These are phyloP conservation scores for Suillus luteus DNA, from an alignment of 768 basidiomycete species.

Conservation along the genomic window DNA sequence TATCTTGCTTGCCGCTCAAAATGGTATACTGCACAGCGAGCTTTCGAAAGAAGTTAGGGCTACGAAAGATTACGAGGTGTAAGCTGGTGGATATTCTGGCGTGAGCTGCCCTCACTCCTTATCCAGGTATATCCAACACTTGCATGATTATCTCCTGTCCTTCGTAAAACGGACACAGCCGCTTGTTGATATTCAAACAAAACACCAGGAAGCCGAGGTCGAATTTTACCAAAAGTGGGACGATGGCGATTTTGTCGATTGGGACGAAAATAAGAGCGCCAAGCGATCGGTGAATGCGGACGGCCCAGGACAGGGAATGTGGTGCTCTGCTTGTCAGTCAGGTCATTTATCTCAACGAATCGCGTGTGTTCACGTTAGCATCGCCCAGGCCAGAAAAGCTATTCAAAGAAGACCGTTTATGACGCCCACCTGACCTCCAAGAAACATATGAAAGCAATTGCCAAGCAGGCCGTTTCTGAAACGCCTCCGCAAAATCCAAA, in stretches of 20 bases:
- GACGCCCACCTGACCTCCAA: constrained; percentile 95
- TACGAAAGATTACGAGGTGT: constrained; percentile 81
- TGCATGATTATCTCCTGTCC: constrained; percentile 83
- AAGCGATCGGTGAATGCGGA: constrained; percentile 43
- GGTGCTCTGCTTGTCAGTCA: constrained; percentile 90
- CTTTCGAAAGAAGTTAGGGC: constrained; percentile 66
- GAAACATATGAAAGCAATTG: constrained; percentile 91
- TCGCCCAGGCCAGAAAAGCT: constrained; percentile 82
- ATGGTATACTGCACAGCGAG: constrained; percentile 63
- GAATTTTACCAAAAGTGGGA: constrained; percentile 87
- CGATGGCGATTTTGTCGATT: constrained; percentile 67
- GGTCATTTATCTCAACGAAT: constrained; percentile 11
- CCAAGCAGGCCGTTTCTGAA: constrained; percentile 59
- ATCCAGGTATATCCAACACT: constrained; percentile 75
- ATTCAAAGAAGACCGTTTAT: constrained; percentile 97
- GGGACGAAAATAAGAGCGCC: constrained; percentile 55
- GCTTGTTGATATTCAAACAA: constrained; percentile 70
- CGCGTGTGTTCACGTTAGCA: constrained; percentile 11
- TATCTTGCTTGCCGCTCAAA: constrained; percentile 67
- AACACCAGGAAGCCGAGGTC: constrained; percentile 60
- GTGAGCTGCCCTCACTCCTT: constrained; percentile 15
- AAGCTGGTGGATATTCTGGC: constrained; percentile 32
- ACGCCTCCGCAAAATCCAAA: constrained; percentile 38
- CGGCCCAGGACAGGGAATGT: constrained; percentile 69
- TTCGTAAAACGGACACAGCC: constrained; percentile 87